phyloP scores from a whole-genome alignment of 2,329 filamentous ascomycete species.

The Tympanopsis confertula region DNA sequence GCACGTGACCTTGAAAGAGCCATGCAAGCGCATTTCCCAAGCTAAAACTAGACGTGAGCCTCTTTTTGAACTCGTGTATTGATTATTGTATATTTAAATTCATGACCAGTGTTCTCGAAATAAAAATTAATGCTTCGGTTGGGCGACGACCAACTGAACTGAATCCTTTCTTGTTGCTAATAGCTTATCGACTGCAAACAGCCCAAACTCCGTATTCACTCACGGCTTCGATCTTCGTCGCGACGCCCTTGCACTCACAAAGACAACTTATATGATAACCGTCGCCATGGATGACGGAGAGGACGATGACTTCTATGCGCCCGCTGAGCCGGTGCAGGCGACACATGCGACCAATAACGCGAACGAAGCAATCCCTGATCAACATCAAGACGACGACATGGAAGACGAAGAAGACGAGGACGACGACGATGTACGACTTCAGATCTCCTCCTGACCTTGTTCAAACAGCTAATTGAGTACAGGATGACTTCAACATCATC shows the following conservation, averaged over 20 bases:
- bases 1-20: no score
- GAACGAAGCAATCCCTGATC: neutral
- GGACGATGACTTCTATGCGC: neutral
- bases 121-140: no score
- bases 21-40: no score
- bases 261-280: neutral
- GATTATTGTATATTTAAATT: no score
- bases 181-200: no score
- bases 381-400: neutral
- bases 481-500: slow-evolving; percentile 36
- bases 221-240: neutral
- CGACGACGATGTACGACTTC: slow-evolving; percentile 15
- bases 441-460: slow-evolving; percentile 1
- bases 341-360: neutral
- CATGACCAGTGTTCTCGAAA: no score
- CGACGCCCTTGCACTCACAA: neutral
- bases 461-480: slow-evolving; percentile 3
- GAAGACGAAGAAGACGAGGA: slow-evolving; percentile 15
- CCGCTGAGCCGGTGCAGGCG: neutral
- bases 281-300: neutral
- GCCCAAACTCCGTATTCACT: neutral
- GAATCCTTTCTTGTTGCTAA: no score
- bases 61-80: no score
- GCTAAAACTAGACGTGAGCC: no score
- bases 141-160: no score